Conservation (phyloP, 805 yeast genomes). For the Cyberlindnera maritima region DNA sequence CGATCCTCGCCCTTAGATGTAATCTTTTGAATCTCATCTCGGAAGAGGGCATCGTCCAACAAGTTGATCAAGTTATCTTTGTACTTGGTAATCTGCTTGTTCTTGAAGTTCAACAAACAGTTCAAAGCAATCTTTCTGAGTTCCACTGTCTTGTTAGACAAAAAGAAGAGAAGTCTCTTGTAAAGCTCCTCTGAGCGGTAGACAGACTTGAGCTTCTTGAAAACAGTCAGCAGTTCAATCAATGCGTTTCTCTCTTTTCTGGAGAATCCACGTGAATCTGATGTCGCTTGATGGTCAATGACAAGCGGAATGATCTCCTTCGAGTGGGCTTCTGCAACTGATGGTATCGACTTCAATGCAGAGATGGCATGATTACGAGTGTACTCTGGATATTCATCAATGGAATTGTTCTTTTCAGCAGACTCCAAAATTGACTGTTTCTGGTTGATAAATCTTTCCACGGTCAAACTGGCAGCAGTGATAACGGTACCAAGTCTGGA, state of each 20-base stretch:
- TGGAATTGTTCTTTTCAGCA: slow-evolving; percentile 16
- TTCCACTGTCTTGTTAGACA: slow-evolving; percentile 58
- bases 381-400: slow-evolving; percentile 13
- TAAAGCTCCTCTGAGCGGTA: slow-evolving; percentile 52
- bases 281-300: slow-evolving; percentile 27
- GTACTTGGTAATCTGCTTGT: slow-evolving; percentile 59
- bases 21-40: slow-evolving; percentile 77
- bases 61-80: slow-evolving; percentile 69
- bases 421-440: slow-evolving; percentile 11
- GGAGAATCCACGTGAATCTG: slow-evolving; percentile 34
- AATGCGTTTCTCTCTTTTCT: slow-evolving; percentile 55
- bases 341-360: slow-evolving; percentile 56
- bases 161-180: slow-evolving; percentile 47
- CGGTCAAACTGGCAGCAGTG: slow-evolving; percentile 4
- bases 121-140: slow-evolving; percentile 73
- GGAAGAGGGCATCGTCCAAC: slow-evolving; percentile 77
- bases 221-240: slow-evolving; percentile 59
- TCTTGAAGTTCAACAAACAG: slow-evolving; percentile 63
- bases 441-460: slow-evolving; percentile 12
- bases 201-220: slow-evolving; percentile 60
- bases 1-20: slow-evolving; percentile 50
- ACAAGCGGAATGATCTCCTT: slow-evolving; percentile 56
- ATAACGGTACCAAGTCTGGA: slow-evolving; percentile 18
- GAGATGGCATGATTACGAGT: slow-evolving; percentile 54
- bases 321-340: slow-evolving; percentile 65